Base-by-base conservation (phyloP, 2,329 filamentous ascomycete species). In the Simplicillium aogashimaense region DNA sequence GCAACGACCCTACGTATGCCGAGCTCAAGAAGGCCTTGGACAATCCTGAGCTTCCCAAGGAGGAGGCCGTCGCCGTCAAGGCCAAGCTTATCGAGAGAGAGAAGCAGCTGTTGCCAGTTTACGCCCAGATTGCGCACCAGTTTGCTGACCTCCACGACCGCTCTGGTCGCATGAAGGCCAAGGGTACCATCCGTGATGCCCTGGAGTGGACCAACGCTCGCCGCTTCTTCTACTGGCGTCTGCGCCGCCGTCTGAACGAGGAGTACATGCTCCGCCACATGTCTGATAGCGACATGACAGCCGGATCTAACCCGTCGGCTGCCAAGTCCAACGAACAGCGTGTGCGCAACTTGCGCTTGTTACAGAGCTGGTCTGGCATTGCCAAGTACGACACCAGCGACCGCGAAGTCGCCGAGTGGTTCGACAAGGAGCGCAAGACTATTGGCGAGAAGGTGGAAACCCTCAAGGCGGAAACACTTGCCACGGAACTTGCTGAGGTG, bases 181-280 rank as follows among this genome's bases (percentile, higher is more conserved):
- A 98, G 81, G 84, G 88, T 46, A 82, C 84, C 42, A 95, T 98
- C 55, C 87, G 92, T 47, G 77, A 85, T 53, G 69, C 80, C 11
- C 74, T 98, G 32, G 76, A 83, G 55, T 97, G 90, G 92, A 73
- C 78, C 60, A 84, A 95, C 53, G 82, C 90, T 9, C 83, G 92
- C 49, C 83, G 90, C 58, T 97, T 92, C 86, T 97, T 98, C 75
- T 98, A 97, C 83, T 98, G 94, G 92, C 90, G 92, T 65, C 82
- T 95, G 47, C 89, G 94, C 64, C 85, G 92, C 60, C 81, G 92
- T 67, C 75, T 98, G 59, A 97, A 94, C 65, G 92, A 98, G 69
- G 92, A 98, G 69, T 86, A 94, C 64, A 87, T 98, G 53, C 75
- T 98, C 61, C 92, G 89, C 69, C 87, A 87, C 66, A 86, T 98